phyloP scores from a whole-genome alignment of 2,329 filamentous ascomycete species.

The Epichloe sylvatica region DNA sequence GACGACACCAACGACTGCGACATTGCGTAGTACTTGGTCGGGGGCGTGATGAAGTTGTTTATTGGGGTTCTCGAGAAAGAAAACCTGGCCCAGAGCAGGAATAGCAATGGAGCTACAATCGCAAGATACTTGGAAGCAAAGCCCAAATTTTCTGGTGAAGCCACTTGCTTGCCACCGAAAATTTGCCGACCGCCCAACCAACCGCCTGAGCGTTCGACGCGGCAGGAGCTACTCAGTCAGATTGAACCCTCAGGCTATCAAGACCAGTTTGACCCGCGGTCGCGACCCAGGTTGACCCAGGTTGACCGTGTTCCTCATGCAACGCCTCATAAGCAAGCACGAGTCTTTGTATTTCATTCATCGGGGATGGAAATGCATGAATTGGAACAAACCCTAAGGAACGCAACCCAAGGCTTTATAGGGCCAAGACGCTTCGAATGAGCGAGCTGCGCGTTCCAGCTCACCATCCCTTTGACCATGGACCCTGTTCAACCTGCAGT shows the following conservation, averaged over 20 bases:
- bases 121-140: too few relatives aligned
- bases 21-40: slow-evolving; percentile 18
- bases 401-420: not conserved
- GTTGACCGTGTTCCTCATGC: not conserved
- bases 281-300: not conserved
- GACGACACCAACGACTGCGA: slow-evolving; percentile 21
- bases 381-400: too few relatives aligned
- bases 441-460: not conserved
- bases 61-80: not conserved
- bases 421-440: not conserved
- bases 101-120: too few relatives aligned
- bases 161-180: slow-evolving; percentile 5
- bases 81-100: not conserved
- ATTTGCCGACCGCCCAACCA: slow-evolving; percentile 6
- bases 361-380: not conserved
- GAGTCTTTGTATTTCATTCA: too few relatives aligned
- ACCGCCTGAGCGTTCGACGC: not conserved
- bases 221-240: not conserved
- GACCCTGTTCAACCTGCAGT: slow-evolving; percentile 13
- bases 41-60: not conserved
- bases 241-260: too few relatives aligned
- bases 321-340: not conserved
- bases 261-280: too few relatives aligned
- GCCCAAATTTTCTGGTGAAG: not conserved
- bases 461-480: slow-evolving; percentile 11